phyloP scores from a whole-genome alignment of 179 eudicot species.

The Pouteria campechiana region DNA sequence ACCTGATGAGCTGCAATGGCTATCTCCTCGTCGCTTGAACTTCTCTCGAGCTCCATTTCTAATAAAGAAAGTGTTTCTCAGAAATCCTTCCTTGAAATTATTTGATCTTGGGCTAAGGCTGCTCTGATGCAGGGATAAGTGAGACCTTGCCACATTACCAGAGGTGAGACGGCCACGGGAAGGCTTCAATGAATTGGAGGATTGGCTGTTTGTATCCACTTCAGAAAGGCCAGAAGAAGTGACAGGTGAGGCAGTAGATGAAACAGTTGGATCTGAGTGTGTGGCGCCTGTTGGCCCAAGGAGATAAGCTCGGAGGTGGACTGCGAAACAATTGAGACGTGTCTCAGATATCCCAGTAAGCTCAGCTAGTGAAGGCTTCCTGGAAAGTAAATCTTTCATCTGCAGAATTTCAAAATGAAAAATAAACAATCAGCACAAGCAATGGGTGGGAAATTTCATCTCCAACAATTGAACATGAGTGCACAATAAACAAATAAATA shows the following conservation, averaged over 20 bases:
- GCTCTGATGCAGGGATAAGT: conserved; percentile 29
- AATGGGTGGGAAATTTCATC: too few species aligned
- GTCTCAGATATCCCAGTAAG: conserved; percentile 80
- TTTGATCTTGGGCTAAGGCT: conserved; percentile 60
- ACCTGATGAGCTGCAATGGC: conserved; percentile 21
- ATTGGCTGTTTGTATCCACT: conserved; percentile 9
- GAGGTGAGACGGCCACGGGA: conserved; percentile 28
- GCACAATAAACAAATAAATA: too few species aligned
- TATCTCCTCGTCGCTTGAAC: conserved; percentile 38
- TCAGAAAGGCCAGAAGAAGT: conserved; percentile 13
- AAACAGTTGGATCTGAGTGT: conserved; percentile 16
- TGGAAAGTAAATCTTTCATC: conserved; percentile 69
- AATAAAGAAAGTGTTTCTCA: conserved; percentile 27
- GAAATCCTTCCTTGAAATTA: conserved; percentile 46
- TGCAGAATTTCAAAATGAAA: conserved; percentile 10
- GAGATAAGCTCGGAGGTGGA: conserved; percentile 56
- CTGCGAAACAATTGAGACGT: conserved; percentile 81
- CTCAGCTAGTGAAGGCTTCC: conserved; percentile 68
- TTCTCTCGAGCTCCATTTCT: conserved; percentile 43
- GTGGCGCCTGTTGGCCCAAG: conserved; percentile 34
- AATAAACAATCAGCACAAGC: not conserved
- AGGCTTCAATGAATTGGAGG: conserved; percentile 25
- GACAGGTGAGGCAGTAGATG: conserved; percentile 12
- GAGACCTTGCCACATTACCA: conserved; percentile 28
- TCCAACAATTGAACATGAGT: too few species aligned